Conservation (phyloP, 345 rosid species). For the Anastatica hierochuntica region DNA sequence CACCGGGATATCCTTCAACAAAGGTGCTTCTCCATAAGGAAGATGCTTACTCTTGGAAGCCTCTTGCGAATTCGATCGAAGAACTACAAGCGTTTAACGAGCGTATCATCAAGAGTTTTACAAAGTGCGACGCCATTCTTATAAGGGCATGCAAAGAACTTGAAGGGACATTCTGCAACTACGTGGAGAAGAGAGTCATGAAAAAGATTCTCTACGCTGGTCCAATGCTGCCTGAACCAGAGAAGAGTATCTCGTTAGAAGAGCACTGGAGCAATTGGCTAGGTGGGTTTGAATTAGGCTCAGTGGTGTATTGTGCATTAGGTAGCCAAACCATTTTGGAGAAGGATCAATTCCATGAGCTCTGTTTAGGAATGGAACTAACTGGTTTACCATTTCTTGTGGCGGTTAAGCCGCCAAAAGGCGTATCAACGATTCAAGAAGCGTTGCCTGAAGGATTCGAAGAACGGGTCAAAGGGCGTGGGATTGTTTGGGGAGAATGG, state of each 20-base stretch:
- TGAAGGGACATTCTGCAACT: conserved; percentile 30
- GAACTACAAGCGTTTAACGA: not conserved
- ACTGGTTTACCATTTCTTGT: not conserved
- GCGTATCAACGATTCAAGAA: not conserved
- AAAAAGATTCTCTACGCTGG: conserved; percentile 23
- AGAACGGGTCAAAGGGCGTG: not conserved
- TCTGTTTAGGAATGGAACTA: not conserved
- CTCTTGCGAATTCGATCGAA: not conserved
- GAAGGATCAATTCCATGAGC: not conserved
- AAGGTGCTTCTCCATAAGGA: conserved; percentile 15
- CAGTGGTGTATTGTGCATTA: conserved; percentile 28
- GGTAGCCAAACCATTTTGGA: not conserved
- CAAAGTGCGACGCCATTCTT: conserved; percentile 23
- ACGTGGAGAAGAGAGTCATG: not conserved
- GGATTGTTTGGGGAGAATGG: not conserved
- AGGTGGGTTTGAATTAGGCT: not conserved
- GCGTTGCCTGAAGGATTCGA: not conserved
- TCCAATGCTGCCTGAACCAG: conserved; percentile 18
- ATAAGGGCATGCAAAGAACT: conserved; percentile 21
- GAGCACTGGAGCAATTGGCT: conserved; percentile 11
- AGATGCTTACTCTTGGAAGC: not conserved
- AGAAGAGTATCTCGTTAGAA: conserved; percentile 11
- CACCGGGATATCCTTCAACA: conserved; percentile 45
- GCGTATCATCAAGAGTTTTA: not conserved
- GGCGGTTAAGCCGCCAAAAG: not conserved